Evolutionary conservation across 1,284 basidiomycete genomes (phyloP), one percentile per base, ranked within the genome.

Genomic region (Xanthoconium separans): DNA sequence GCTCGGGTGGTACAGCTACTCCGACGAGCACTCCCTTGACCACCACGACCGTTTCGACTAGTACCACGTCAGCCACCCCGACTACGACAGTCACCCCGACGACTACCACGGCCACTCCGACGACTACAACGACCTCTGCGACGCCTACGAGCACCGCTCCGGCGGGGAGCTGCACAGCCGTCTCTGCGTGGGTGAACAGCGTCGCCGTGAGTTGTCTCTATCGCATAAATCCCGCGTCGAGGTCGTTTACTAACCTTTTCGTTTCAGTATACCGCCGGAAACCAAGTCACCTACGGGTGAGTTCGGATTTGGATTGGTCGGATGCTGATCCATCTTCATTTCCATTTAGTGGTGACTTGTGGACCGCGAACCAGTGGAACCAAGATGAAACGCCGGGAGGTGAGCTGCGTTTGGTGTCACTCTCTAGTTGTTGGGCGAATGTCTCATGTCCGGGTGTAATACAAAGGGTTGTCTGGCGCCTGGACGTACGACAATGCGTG

Each of bases 291-390:
- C 3, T 68, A 68, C 36, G 12, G 13, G 68, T 66, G 36, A 36
- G 64, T 51, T 2, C 22, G 8, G 2, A 11, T 6, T 27, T 13
- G n/a, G 7, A 12, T 22, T 24, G 40, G 16, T 6, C 2, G 24
- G 16, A 36, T 30, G 27, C 51, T 67, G 41, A 65, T 18, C 13
- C 0, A 4, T 12, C n/a, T 12, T 20, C 10, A 5, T 22, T 6
- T 13, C 16, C 8, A 13, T 22, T 20, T 20, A 69, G 68, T 43
- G 65, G 68, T 1, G 27, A 49, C 31, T 63, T 69, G 34, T 66
- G 65, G 65, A 62, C 59, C 40, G 68, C 66, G 12, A 57, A 34
- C 24, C 54, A 55, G 31, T 66, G 68, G 65, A 60, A 59, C 27
- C 8, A 66, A 46, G 29, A 27, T 12, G 65, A 68, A 12, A 10